These are phyloP conservation scores for Curvularia lunata DNA, from an alignment of 2,329 filamentous ascomycete genomes.

Conservation along the genomic window DNA sequence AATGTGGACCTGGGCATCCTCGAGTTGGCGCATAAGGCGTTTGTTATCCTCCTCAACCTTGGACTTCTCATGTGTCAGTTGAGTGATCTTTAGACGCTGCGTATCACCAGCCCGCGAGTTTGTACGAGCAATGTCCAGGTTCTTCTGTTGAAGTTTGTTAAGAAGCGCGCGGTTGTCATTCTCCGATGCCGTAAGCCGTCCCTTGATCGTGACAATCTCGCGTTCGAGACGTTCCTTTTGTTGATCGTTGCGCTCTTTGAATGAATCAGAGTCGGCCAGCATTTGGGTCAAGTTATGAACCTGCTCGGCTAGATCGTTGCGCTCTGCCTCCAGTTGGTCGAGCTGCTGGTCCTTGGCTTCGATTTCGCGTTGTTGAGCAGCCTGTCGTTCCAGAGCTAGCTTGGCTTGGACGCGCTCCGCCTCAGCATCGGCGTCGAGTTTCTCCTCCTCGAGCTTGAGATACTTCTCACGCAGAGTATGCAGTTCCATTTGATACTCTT, in stretches of 20 bases:
- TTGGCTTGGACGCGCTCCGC: constrained; percentile 81
- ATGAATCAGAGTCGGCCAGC: constrained; percentile 87
- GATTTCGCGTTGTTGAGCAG: constrained; percentile 77
- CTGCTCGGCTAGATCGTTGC: constrained; percentile 75
- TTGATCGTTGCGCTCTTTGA: constrained; percentile 88
- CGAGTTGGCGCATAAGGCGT: constrained; percentile 81
- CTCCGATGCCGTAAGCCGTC: constrained; percentile 86
- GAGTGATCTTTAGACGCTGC: constrained; percentile 75
- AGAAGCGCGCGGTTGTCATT: constrained; percentile 95
- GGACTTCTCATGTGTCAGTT: constrained; percentile 81
- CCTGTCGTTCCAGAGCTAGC: constrained; percentile 80
- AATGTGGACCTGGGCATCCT: constrained; percentile 81
- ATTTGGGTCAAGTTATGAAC: constrained; percentile 86
- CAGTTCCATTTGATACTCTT: constrained; percentile 86
- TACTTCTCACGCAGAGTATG: constrained; percentile 83
- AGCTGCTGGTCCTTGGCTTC: constrained; percentile 78
- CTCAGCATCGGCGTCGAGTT: constrained; percentile 78
- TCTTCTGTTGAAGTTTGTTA: constrained; percentile 97
- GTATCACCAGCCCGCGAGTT: constrained; percentile 85
- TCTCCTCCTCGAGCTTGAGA: constrained; percentile 82
- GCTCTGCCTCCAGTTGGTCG: constrained; percentile 80
- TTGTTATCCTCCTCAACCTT: constrained; percentile 83
- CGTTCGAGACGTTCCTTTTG: constrained; percentile 92
- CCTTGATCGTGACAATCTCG: constrained; percentile 89
- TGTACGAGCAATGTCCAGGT: constrained; percentile 91